Base-by-base conservation (phyloP, 306 rosid genomes). In the Castanospermum australe region DNA sequence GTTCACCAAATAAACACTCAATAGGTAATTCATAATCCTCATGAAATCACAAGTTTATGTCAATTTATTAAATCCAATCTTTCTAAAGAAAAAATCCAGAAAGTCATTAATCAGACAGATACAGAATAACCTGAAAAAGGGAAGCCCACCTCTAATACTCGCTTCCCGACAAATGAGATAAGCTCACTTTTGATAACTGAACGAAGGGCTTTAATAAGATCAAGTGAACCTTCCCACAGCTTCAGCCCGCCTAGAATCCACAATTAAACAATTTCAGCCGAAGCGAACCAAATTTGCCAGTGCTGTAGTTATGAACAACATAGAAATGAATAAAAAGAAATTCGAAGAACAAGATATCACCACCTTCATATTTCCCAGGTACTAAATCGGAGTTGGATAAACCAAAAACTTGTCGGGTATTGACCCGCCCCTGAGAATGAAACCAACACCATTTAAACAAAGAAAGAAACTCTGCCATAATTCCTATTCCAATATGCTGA, bases 211-310 rank as follows among this genome's bases (percentile, higher is more conserved):
- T 88, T 93, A 75, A 91, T 87, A 22, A 93, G 88, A 86, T 95
- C 98, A 75, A 89, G 83, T 48, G 97, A 90, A 76, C 97, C 98
- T 85, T 91, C 97, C 98, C 99, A 95, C 75, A 91, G 79, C 92
- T 95, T 93, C 72, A 95, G 80, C 12, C 97, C 98, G 33, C 98
- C 98, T 95, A 63, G 35, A 81, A 22, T 44, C 81, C 67, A 83
- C 78, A 85, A 32, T 22, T 38, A 30, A 47, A 24, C 54, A 61
- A 30, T 33, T 66, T 54, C 56, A 72, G 4, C 44, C 67, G 71
- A 45, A 63, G 79, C 6, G 35, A 77, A 82, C 63, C 63, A 44
- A 71, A 44, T 47, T 20, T 66, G 28, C 61, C 67, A 72, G 35
- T 17, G 1, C n/a, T 33, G 71, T 33, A 38, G 30, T 25, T 32